Evolutionary conservation across 2,329 filamentous ascomycete species (phyloP).

Genomic region (Xylariaceae sp.): DNA sequence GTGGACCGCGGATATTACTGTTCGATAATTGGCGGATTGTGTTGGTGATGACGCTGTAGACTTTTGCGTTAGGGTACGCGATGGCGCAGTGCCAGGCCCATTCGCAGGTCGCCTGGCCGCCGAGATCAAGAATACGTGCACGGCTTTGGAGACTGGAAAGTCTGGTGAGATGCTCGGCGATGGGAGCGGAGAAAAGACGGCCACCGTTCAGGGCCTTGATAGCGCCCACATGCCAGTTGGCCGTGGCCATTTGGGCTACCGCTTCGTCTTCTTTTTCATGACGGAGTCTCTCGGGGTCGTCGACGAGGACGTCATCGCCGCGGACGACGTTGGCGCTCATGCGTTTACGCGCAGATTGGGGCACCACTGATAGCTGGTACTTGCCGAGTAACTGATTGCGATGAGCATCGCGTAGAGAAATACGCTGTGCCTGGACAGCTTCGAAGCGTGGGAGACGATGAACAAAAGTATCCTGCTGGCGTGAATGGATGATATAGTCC

Average conservation of each 20-base stretch:
- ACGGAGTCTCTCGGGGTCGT: slow-evolving; percentile 58
- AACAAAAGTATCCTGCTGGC: slow-evolving; percentile 70
- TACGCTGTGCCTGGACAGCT: slow-evolving; percentile 75
- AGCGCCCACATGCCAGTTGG: slow-evolving; percentile 57
- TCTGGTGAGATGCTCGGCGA: slow-evolving; percentile 56
- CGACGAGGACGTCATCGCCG: slow-evolving; percentile 58
- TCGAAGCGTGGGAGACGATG: slow-evolving; percentile 83
- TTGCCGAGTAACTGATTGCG: slow-evolving; percentile 78
- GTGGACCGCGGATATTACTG: slow-evolving; percentile 71
- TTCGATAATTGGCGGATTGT: slow-evolving; percentile 64
- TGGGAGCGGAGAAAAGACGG: slow-evolving; percentile 57
- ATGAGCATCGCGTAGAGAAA: slow-evolving; percentile 67
- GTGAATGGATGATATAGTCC: slow-evolving; percentile 61
- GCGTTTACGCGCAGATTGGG: slow-evolving; percentile 64
- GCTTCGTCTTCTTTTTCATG: slow-evolving; percentile 77
- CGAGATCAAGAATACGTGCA: slow-evolving; percentile 75
- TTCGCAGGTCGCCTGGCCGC: slow-evolving; percentile 76
- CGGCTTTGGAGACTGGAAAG: slow-evolving; percentile 50
- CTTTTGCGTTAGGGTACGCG: slow-evolving; percentile 76
- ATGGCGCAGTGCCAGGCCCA: slow-evolving; percentile 94
- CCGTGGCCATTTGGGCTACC: slow-evolving; percentile 60
- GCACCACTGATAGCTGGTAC: slow-evolving; percentile 68
- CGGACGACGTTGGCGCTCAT: slow-evolving; percentile 68
- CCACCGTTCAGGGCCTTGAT: slow-evolving; percentile 58
- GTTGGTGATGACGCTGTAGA: slow-evolving; percentile 82